Percentiles rank a stretch among this genome's conserved stretches.
Evolutionary conservation across 2,329 filamentous ascomycete species (phyloP).

Genomic region (Venturiaceae sp.): DNA sequence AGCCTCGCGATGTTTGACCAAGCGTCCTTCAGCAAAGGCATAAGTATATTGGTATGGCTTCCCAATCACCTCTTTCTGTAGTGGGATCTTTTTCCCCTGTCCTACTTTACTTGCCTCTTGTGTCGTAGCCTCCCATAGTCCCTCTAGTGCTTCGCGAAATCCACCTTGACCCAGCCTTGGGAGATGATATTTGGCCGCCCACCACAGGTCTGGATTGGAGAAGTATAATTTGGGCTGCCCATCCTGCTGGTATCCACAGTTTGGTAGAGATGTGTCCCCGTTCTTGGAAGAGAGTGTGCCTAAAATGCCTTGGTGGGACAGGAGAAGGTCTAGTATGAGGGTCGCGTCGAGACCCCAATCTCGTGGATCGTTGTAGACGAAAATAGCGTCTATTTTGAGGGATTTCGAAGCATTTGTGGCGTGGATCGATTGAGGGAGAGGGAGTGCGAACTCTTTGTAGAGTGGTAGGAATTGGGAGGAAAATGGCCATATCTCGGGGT

Average conservation of each 20-base stretch:
- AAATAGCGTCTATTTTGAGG: conserved; percentile 78
- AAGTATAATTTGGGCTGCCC: conserved; percentile 76
- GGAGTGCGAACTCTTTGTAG: conserved; percentile 49
- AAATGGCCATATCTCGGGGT: conserved; percentile 78
- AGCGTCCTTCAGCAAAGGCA: conserved; percentile 67
- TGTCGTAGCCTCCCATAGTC: conserved; percentile 68
- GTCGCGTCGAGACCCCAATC: conserved; percentile 92
- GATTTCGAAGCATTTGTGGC: conserved; percentile 36
- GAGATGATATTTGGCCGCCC: conserved; percentile 76
- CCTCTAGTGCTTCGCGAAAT: conserved; percentile 72
- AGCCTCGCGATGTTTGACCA: conserved; percentile 50
- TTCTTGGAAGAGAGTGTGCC: conserved; percentile 73
- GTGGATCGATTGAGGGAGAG: conserved; percentile 44
- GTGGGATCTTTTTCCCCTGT: conserved; percentile 39
- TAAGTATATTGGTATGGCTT: conserved; percentile 77
- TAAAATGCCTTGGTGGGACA: conserved; percentile 68
- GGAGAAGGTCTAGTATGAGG: conserved; percentile 71
- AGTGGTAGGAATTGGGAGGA: conserved; percentile 53
- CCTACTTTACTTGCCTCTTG: background rate
- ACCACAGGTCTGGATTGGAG: conserved; percentile 82
- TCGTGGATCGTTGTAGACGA: conserved; percentile 91
- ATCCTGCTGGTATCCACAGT: conserved; percentile 73
- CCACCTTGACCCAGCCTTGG: conserved; percentile 87
- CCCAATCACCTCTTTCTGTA: conserved; percentile 62
- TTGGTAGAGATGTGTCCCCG: conserved; percentile 51